These are phyloP conservation scores for Trifolium repens DNA, from an alignment of 306 rosid genomes.

Conservation along the genomic window DNA sequence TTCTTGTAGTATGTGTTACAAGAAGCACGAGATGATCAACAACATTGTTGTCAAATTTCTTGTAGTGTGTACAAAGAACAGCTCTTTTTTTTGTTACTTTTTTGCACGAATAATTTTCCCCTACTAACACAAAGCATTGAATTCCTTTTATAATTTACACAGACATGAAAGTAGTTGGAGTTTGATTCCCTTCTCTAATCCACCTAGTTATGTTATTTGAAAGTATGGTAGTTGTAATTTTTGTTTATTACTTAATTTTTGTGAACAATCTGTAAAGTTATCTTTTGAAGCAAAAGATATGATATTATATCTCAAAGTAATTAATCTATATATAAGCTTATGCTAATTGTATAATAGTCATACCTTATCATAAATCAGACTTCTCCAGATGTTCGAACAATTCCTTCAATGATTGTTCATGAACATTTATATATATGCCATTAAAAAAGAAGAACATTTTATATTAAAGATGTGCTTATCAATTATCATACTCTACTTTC, in stretches of 20 bases:
- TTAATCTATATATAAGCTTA: neutral
- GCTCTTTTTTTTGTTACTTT: no score
- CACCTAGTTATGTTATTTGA: neutral
- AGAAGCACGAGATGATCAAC: no score
- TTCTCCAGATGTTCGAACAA: slow-evolving; percentile 11
- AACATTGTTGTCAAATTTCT: no score
- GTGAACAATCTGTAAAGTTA: slow-evolving; percentile 27
- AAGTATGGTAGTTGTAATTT: neutral
- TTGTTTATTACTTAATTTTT: neutral
- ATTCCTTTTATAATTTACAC: neutral
- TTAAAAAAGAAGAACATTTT: no score
- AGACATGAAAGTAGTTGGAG: neutral
- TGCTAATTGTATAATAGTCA: neutral
- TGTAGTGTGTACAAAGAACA: no score
- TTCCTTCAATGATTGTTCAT: slow-evolving; percentile 23
- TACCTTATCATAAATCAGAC: neutral
- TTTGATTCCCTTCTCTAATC: neutral
- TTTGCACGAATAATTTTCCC: no score
- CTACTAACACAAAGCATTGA: no score
- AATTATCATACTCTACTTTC: neutral
- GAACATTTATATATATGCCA: slow-evolving; percentile 3
- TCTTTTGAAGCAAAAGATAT: neutral
- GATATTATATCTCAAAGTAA: slow-evolving; percentile 18
- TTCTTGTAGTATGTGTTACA: no score
- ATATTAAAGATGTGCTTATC: neutral